Evolutionary conservation across 1,284 basidiomycete genomes (phyloP), one percentile per base, ranked within the genome.

Genomic region (Cutaneotrichosporon cyanovorans): DNA sequence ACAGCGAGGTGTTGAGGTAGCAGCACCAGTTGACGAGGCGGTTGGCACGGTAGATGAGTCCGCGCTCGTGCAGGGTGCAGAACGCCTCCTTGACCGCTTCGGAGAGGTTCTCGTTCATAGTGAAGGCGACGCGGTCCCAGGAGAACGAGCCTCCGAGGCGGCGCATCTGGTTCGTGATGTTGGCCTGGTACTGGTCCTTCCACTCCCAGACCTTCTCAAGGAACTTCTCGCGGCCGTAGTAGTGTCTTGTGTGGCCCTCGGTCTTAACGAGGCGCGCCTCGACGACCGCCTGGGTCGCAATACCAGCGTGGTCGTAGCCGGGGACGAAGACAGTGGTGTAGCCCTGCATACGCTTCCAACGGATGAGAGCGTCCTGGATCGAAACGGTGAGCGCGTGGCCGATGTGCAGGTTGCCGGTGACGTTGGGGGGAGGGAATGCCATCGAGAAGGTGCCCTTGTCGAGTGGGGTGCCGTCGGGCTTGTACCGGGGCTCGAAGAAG

Each of bases 1-100:
- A 97, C 8, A 99, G 76, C 0, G 92, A 95, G 9, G 95, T 99
- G 71, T 96, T 96, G 54, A 99, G 75, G 66, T 83, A 80, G 50
- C 91, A 87, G 77, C 93, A 99, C 93, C 95, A 98, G 71, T 98
- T 97, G 57, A 98, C 93, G 42, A 99, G 80, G 31, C 93, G 83
- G 70, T 97, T 98, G 16, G 91, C 92, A 33, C 95, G 86, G 73
- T 98, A 99, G 50, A 99, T 73, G 61, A 91, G 80, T 7, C 93
- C 92, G 43, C 92, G 88, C 66, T 98, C 92, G 65, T 92, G 85
- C 35, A 99, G 73, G 35, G 79, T 78, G 70, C 89, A 92, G 73
- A 98, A 98, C 10, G 81, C 87, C 69, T 98, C 92, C 32, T 82
- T 77, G 37, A 98, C 95, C 33, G 92, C 91, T 73, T 81, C 85